phyloP scores from a whole-genome alignment of 2,329 filamentous ascomycete genomes.

The Hymenoscyphus albidus region DNA sequence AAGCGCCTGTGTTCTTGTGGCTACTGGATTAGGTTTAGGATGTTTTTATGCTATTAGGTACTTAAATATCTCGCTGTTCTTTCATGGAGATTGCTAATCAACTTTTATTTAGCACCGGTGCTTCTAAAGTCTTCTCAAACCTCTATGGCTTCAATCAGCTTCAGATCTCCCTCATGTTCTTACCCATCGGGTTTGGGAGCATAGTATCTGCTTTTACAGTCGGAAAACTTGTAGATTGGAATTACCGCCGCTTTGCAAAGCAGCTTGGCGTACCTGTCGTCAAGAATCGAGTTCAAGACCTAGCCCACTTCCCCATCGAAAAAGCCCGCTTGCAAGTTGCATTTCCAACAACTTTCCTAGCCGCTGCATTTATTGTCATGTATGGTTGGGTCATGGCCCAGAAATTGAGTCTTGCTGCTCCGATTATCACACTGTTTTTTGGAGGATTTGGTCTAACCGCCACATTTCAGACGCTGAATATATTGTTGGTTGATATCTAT shows the following conservation, averaged over 20 bases:
- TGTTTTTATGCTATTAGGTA: conserved; percentile 44
- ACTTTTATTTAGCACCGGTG: conserved; percentile 1
- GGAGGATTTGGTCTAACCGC: conserved; percentile 49
- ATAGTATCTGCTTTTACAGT: conserved; percentile 42
- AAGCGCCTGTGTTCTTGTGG: conserved; percentile 43
- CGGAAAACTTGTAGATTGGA: conserved; percentile 60
- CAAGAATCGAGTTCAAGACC: conserved; percentile 48
- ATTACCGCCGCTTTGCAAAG: conserved; percentile 59
- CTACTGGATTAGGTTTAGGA: conserved; percentile 42
- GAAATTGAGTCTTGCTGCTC: conserved; percentile 43
- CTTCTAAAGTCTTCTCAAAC: conserved; percentile 41
- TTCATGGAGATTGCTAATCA: background rate
- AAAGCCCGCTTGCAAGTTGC: conserved; percentile 47
- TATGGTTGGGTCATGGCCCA: conserved; percentile 53
- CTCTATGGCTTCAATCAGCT: conserved; percentile 59
- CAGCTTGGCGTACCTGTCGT: conserved; percentile 50
- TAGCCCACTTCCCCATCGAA: conserved; percentile 50
- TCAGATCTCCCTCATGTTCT: conserved; percentile 50
- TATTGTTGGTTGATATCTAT: conserved; percentile 54
- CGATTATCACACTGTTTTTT: conserved; percentile 45
- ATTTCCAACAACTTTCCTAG: conserved; percentile 48
- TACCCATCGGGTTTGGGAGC: conserved; percentile 46
- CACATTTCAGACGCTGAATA: conserved; percentile 48
- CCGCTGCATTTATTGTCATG: conserved; percentile 43
- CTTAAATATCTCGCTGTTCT: background rate